Evolutionary conservation across 352 stramenopile genomes (phyloP), one percentile per base, ranked within the genome.

Genomic region (Pythium sukuiense): DNA sequence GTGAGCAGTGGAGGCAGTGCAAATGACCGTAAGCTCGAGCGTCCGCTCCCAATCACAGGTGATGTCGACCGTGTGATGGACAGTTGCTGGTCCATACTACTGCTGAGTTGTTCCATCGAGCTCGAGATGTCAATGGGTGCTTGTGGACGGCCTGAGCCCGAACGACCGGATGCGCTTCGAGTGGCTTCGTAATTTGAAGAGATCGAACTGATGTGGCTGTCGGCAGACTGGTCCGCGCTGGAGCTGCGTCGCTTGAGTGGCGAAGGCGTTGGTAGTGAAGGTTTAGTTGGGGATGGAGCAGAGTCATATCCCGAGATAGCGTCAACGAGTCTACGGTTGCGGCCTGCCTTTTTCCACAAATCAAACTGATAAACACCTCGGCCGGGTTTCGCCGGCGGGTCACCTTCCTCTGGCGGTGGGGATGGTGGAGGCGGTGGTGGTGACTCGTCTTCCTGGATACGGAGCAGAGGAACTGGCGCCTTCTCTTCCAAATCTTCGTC

Each of bases 311-410:
- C 50, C 5, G 85, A 78, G 33, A 89, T 87, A 1, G 83, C 83
- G 24, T 81, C 72, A 0, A 76, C 76, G 12, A 91, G 70, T 7
- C 60, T 41, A 57, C 72, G 73, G 48, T 67, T 81, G 50, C 77
- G 75, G 30, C 65, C 49, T 0, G 81, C 83, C 49, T 82, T 84
- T 18, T 79, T 84, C 81, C 83, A 92, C 5, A 92, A 61, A 8
- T 73, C 74, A 62, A 92, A 92, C 24, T 65, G 71, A 18, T 80
- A 81, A 14, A 87, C 69, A 0, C 66, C 59, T 18, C 80, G 77
- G 24, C 67, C 60, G 52, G 3, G 18, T 6, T 60, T 11, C 33
- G 65, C 33, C 26, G 52, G 46, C 37, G 37, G n/a, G 5, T 26
- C 6, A 16, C 48, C 12, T 29, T 59, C 16, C 33, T 59, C 30